Base-by-base conservation (phyloP, 202 grass and related monocot species). In the Zizania palustris region DNA sequence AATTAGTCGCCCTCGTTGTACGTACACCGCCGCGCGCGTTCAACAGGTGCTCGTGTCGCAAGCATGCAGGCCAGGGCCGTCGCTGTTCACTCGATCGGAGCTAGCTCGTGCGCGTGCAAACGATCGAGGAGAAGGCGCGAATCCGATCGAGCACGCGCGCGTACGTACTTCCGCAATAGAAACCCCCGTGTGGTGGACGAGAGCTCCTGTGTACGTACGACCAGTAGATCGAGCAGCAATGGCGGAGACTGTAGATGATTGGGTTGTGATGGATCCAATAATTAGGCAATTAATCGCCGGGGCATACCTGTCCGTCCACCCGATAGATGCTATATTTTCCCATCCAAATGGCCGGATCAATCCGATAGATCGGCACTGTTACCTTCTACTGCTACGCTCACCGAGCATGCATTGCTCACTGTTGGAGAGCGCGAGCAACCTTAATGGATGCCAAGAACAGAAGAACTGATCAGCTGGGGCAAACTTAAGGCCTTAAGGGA, bases 261-360 rank as follows among this genome's bases (percentile, higher is more conserved):
- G 86, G 53, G 42, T 51, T 74, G 57, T 84, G 75, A 88, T 84
- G 76, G 58, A 63, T 43, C 59, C 71, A 88, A 88, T 88, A 84
- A 88, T 88, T 84, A 61, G 72, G 49, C 81, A 81, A 66, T 88
- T 20, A 88, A 75, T 36, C 81, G 86, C 86, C 75, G 86, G 86
- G 76, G 21, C 80, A 69, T 19, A 73, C 75, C 79, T 77, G 84
- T 77, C 71, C 82, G 34, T 42, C 28, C 28, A 28, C 28, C 28
- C 28, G 28, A 28, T 28, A 28, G 13, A 13, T 3, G 5, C 75
- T 36, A 20, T 13, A 11, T n/a, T 16, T 10, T 68, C 15, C 20
- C 15, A 8, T 9, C 16, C 15, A 6, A 18, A 10, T 55, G 45
- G n/a, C n/a, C n/a, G n/a, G 40, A 51, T 20, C 72, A 60, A 68